Evolutionary conservation across 2,329 filamentous ascomycete genomes (phyloP).

Genomic region (Aspergillus texensis): DNA sequence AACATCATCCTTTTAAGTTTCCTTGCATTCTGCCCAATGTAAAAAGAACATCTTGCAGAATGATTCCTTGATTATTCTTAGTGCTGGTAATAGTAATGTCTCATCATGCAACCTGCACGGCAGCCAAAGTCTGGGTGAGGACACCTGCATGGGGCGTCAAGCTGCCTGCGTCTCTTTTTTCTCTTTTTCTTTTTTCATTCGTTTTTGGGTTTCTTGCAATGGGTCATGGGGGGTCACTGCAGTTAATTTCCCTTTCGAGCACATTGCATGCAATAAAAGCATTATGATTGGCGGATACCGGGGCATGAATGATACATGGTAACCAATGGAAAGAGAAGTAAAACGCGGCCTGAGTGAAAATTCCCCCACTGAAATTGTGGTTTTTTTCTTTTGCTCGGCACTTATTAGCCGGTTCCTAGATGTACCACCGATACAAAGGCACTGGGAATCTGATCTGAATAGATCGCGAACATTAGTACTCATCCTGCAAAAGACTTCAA

Average conservation of each 20-base stretch:
- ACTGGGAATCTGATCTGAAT: background rate
- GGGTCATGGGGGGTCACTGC: slow-evolving; percentile 8
- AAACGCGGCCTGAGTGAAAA: background rate
- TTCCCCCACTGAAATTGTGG: background rate
- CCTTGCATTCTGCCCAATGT: background rate
- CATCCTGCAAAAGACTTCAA: background rate
- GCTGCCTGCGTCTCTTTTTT: background rate
- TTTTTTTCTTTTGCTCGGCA: background rate
- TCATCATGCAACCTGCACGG: slow-evolving; percentile 4
- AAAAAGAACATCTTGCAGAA: background rate
- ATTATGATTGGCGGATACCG: slow-evolving; percentile 17
- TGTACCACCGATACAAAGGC: background rate
- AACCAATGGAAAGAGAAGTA: slow-evolving; percentile 9
- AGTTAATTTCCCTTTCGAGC: slow-evolving; percentile 18
- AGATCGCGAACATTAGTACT: background rate
- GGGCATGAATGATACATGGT: slow-evolving; percentile 3
- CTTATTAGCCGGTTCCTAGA: background rate
- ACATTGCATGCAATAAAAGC: slow-evolving; percentile 18
- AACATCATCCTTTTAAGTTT: background rate
- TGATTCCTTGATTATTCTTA: background rate
- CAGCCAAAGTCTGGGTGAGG: background rate
- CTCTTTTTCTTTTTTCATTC: background rate
- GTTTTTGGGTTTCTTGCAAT: background rate
- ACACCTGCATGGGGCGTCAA: slow-evolving; percentile 4
- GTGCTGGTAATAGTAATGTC: background rate